A percentile compares a stretch with the other conserved stretches of the same genome.
Conservation (phyloP, 2,329 filamentous ascomycete species). For the Chalaropsis ovoidea region DNA sequence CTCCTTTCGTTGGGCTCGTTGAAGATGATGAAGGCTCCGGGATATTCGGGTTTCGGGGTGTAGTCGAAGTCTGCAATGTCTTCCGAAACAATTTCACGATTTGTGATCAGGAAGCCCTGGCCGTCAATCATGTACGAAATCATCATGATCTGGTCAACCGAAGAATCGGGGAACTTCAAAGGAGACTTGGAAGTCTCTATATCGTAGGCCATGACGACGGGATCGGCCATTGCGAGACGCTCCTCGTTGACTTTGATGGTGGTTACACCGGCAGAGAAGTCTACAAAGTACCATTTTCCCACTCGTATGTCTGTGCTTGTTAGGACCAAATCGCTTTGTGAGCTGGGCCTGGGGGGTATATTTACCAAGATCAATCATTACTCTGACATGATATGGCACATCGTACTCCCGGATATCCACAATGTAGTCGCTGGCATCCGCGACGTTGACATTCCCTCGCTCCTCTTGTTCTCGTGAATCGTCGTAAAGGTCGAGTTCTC, state of each 20-base stretch:
- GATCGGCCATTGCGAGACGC: slow-evolving; percentile 79
- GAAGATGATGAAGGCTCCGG: slow-evolving; percentile 92
- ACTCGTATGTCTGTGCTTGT: slow-evolving; percentile 68
- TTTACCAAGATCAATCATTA: slow-evolving; percentile 83
- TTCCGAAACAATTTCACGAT: slow-evolving; percentile 93
- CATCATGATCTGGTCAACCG: slow-evolving; percentile 98
- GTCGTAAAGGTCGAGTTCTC: slow-evolving; percentile 91
- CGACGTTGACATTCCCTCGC: slow-evolving; percentile 63
- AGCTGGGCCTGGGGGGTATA: neutral
- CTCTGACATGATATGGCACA: slow-evolving; percentile 96
- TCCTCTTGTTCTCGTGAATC: slow-evolving; percentile 69
- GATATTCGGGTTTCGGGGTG: slow-evolving; percentile 92
- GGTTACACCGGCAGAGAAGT: slow-evolving; percentile 82
- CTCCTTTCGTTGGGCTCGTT: slow-evolving; percentile 91
- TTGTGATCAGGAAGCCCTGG: slow-evolving; percentile 94
- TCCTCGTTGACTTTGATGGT: slow-evolving; percentile 79
- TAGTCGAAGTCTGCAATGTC: slow-evolving; percentile 98
- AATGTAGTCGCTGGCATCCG: slow-evolving; percentile 92
- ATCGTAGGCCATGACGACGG: slow-evolving; percentile 97
- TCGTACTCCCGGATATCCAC: slow-evolving; percentile 98
- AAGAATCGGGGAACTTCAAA: slow-evolving; percentile 89
- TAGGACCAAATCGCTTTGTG: slow-evolving; percentile 25
- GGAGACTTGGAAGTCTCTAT: slow-evolving; percentile 96
- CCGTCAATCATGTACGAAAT: slow-evolving; percentile 99
- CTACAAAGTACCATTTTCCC: slow-evolving; percentile 93